A percentile compares a stretch with the other conserved stretches of the same genome.
Evolutionary conservation across 2,329 filamentous ascomycete genomes (phyloP).

Genomic region (Pestalotiopsis sp.): DNA sequence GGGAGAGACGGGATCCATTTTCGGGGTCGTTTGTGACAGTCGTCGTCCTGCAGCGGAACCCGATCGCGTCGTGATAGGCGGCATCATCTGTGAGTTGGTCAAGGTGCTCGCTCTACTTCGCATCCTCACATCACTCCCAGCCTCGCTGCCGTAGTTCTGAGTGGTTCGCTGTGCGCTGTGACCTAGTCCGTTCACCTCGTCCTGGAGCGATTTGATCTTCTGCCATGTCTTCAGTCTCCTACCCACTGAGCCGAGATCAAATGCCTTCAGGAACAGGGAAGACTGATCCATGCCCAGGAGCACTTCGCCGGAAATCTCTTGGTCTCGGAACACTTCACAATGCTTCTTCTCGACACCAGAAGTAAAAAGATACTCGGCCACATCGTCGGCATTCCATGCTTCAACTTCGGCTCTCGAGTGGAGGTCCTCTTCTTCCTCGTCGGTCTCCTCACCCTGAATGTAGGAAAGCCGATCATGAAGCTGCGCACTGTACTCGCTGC

Average conservation of each 20-base stretch:
- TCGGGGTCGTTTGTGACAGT: constrained; percentile 57
- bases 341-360: constrained; percentile 85
- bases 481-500: constrained; percentile 87
- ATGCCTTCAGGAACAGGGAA: constrained; percentile 92
- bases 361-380: constrained; percentile 87
- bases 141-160: constrained; percentile 60
- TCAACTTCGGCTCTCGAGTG: constrained; percentile 75
- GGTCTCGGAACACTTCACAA: constrained; percentile 91
- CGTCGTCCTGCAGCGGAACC: constrained; percentile 51
- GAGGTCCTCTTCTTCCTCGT: constrained; percentile 81
- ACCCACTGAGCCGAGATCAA: constrained; percentile 90
- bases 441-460: constrained; percentile 91
- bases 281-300: constrained; percentile 93
- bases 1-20: constrained; percentile 47
- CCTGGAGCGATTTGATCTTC: constrained; percentile 89
- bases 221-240: constrained; percentile 93
- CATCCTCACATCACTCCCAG: constrained; percentile 56
- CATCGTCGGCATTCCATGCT: constrained; percentile 77
- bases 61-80: constrained; percentile 46
- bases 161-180: constrained; percentile 50
- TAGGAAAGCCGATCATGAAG: constrained; percentile 81
- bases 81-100: constrained; percentile 50
- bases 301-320: constrained; percentile 95
- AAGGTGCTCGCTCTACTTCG: constrained; percentile 63
- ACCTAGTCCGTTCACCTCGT: constrained; percentile 70